Conservation (phyloP, 805 yeast genomes). For the Metschnikowia amazonensis region DNA sequence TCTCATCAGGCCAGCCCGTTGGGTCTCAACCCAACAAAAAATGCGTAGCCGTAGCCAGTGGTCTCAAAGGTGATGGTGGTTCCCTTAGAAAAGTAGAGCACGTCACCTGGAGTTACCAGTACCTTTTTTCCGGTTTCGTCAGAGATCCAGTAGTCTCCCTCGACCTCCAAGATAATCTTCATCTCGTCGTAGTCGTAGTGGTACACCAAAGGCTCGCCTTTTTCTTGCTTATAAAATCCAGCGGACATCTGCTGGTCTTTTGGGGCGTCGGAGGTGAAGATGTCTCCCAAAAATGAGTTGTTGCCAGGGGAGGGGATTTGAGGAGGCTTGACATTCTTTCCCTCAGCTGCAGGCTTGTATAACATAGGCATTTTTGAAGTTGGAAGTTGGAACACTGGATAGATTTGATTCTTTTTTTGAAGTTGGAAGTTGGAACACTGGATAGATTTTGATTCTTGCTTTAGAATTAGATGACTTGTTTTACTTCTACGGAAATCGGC, state of each 20-base stretch:
- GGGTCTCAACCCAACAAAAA: constrained; percentile 59
- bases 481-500: no score
- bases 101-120: constrained; percentile 60
- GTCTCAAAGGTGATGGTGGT: constrained; percentile 57
- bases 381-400: neutral
- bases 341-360: constrained; percentile 51
- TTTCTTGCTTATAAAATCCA: constrained; percentile 69
- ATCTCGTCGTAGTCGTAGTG: constrained; percentile 61
- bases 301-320: constrained; percentile 60
- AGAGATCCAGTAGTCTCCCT: constrained; percentile 57
- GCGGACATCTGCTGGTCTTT: constrained; percentile 56
- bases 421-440: no score
- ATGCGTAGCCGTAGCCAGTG: constrained; percentile 63
- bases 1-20: constrained; percentile 18
- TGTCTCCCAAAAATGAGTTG: constrained; percentile 68
- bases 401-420: no score
- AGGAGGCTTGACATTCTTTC: constrained; percentile 52
- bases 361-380: constrained; percentile 47
- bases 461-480: no score
- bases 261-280: constrained; percentile 58
- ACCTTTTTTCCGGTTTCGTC: constrained; percentile 63
- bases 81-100: constrained; percentile 65
- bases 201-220: constrained; percentile 67
- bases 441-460: no score
- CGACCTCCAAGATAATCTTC: constrained; percentile 65